Evolutionary conservation across 345 rosid genomes (phyloP).

Genomic region (Salix koriyanagi): DNA sequence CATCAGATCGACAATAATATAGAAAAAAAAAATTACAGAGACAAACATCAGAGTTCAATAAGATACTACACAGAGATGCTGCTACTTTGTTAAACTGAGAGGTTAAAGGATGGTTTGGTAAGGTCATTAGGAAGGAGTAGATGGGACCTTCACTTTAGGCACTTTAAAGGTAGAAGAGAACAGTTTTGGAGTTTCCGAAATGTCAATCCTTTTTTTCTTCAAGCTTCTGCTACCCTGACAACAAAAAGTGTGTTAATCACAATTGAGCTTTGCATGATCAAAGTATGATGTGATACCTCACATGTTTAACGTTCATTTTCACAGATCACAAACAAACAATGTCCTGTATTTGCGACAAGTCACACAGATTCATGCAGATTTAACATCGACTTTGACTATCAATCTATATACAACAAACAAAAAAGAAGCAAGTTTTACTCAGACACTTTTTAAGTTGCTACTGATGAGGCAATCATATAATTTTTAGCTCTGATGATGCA

Average conservation of each 20-base stretch:
- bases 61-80: neutral
- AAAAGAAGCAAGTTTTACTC: neutral
- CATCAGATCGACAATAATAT: neutral
- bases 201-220: conserved; percentile 56
- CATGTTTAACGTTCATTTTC: no score
- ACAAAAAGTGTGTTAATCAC: neutral
- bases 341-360: neutral
- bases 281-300: neutral
- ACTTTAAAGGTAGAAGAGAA: conserved; percentile 66
- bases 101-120: neutral
- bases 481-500: neutral
- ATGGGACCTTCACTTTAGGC: conserved; percentile 66
- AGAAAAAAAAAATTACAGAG: neutral
- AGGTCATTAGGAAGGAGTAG: conserved; percentile 16
- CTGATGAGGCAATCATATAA: neutral
- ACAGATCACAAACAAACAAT: neutral
- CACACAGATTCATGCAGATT: neutral
- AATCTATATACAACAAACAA: neutral
- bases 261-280: neutral
- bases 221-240: conserved; percentile 46
- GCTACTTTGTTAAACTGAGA: neutral
- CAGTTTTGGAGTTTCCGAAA: conserved; percentile 52
- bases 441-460: neutral
- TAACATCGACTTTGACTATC: neutral
- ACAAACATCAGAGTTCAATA: neutral